Percentiles rank a stretch among this genome's conserved stretches.
Conservation (phyloP, 1,139 yeast genomes). For the Kurtzmaniella quercitrusa region DNA sequence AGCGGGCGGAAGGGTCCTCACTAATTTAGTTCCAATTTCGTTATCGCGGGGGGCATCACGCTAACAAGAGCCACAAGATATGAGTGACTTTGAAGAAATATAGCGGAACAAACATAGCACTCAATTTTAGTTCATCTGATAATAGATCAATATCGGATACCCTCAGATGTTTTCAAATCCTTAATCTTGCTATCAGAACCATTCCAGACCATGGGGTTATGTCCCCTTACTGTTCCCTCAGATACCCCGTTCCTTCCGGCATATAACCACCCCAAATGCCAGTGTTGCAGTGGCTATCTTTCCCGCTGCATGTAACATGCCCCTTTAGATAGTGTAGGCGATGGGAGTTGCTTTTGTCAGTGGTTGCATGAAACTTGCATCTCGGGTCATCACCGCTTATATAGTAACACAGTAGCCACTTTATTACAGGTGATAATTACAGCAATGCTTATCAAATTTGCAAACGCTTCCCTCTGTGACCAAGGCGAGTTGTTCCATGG, state of each 20-base stretch:
- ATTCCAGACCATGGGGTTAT: too few relatives aligned
- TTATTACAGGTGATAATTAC: not conserved
- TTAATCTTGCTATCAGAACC: too few relatives aligned
- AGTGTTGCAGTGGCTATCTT: not conserved
- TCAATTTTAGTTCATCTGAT: too few relatives aligned
- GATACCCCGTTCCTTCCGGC: not conserved
- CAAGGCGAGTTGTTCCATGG: slow-evolving; percentile 38
- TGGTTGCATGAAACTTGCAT: not conserved
- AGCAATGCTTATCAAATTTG: slow-evolving; percentile 25
- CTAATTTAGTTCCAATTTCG: too few relatives aligned
- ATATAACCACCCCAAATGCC: not conserved
- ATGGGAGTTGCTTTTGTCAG: not conserved
- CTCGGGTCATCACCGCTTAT: not conserved
- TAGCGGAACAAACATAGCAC: too few relatives aligned
- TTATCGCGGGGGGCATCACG: too few relatives aligned
- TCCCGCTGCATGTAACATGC: slow-evolving; percentile 1
- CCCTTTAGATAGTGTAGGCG: not conserved
- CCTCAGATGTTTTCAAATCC: too few relatives aligned
- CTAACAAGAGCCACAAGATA: too few relatives aligned
- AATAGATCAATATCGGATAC: too few relatives aligned
- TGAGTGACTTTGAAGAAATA: too few relatives aligned
- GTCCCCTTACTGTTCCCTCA: not conserved
- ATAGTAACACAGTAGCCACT: not conserved
- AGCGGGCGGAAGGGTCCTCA: too few relatives aligned
- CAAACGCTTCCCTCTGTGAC: slow-evolving; percentile 52